Evolutionary conservation across 1,284 basidiomycete species (phyloP), one percentile per base, ranked within the genome.

Genomic region (Grifola frondosa): DNA sequence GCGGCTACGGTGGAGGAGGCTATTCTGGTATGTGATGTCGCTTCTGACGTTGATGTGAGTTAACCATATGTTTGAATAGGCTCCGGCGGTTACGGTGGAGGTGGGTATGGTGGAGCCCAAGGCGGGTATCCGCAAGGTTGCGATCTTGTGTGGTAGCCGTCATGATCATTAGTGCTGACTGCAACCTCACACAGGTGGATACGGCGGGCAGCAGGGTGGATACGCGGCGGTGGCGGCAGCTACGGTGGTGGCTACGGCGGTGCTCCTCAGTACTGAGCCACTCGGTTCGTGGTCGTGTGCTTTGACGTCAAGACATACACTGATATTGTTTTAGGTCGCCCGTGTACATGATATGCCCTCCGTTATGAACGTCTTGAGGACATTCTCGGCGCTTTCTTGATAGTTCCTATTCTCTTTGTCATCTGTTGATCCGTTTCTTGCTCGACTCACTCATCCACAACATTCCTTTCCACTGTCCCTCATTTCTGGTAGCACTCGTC

Each of bases 401-500:
- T n/a, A n/a, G n/a, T 32, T 32, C 30, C 38, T 40, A 20, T 55
- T 34, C n/a, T 40, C 46, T 52, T 36, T 48, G 17, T 38, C 44
- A 24, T 45, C 33, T 49, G 37, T 45, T 48, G 30, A 28, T 46
- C 34, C 45, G 43, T 59, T 56, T 59, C 56, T 56, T 53, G 41
- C 44, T 44, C 48, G 64, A 61, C 63, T 52, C 64, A 62, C 58
- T 62, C 65, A 64, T 68, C 66, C 64, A 60, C 60, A 63, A 57
- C 58, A 57, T 47, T 65, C 63, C 48, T 64, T 66, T 55, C 48
- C 49, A 48, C 44, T 52, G 48, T 53, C 63, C 55, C 51, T 66
- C 62, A 40, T 62, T 63, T 61, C 57, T 50, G 59, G 60, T 62
- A 59, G 61, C 64, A 64, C 64, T 59, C 51, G 64, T 70, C 65